phyloP scores from a whole-genome alignment of 495 filamentous ascomycete species.

The Aspergillus wentii region DNA sequence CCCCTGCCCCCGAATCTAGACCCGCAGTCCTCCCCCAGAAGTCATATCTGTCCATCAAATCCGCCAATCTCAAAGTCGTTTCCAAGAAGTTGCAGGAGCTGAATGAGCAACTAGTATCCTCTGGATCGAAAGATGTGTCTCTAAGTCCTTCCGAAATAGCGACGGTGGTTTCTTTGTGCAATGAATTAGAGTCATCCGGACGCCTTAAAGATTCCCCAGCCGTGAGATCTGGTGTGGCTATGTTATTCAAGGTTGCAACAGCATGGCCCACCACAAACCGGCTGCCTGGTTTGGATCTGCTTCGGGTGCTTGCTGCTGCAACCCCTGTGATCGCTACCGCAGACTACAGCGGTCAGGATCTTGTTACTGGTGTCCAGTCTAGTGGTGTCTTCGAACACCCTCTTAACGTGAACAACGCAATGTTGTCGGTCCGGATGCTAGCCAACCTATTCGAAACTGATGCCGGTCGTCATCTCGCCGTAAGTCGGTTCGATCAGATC shows the following conservation, averaged over 20 bases:
- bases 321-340: slow-evolving; percentile 55
- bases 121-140: slow-evolving; percentile 67
- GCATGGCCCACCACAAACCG: slow-evolving; percentile 73
- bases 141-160: slow-evolving; percentile 67
- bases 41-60: slow-evolving; percentile 69
- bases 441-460: slow-evolving; percentile 82
- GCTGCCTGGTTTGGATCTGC: slow-evolving; percentile 78
- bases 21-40: slow-evolving; percentile 74
- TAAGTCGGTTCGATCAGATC: slow-evolving; percentile 53
- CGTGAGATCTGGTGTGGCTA: slow-evolving; percentile 44
- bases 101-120: slow-evolving; percentile 60
- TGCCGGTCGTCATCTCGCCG: slow-evolving; percentile 60
- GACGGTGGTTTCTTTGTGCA: slow-evolving; percentile 48
- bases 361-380: slow-evolving; percentile 36
- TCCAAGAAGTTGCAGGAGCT: slow-evolving; percentile 69
- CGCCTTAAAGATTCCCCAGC: slow-evolving; percentile 26
- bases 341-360: slow-evolving; percentile 50
- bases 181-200: slow-evolving; percentile 50
- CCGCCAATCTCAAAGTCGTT: slow-evolving; percentile 58
- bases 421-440: slow-evolving; percentile 78
- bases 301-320: slow-evolving; percentile 71
- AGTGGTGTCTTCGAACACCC: slow-evolving; percentile 54
- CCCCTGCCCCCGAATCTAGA: slow-evolving; percentile 32
- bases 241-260: slow-evolving; percentile 63
- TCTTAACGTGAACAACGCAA: slow-evolving; percentile 66